A percentile compares a stretch with the other conserved stretches of the same genome.
phyloP scores from a whole-genome alignment of 768 basidiomycete species.

The Tubosaeta sp. region DNA sequence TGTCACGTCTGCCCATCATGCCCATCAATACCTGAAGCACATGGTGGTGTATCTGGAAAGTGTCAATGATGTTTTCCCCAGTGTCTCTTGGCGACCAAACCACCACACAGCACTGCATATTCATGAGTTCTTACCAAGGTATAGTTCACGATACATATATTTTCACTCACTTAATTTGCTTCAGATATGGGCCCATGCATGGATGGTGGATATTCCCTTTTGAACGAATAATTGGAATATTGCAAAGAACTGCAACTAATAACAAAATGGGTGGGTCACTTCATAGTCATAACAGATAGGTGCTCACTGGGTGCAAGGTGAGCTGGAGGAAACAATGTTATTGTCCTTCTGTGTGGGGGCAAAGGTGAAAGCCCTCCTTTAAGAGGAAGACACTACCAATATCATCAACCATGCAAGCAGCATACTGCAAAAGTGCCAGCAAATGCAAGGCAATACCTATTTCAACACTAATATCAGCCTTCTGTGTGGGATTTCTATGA shows the following conservation, averaged over 20 bases:
- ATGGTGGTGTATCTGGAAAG: conserved; percentile 24
- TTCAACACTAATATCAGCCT: not conserved
- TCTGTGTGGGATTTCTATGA: not conserved
- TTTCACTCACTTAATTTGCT: too few relatives aligned
- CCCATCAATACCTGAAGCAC: conserved; percentile 13
- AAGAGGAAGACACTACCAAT: too few relatives aligned
- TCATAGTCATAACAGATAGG: too few relatives aligned
- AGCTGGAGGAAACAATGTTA: too few relatives aligned
- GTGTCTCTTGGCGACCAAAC: conserved; percentile 16
- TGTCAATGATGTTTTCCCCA: too few relatives aligned
- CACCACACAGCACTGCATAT: conserved; percentile 34
- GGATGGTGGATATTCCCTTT: conserved; percentile 35
- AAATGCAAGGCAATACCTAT: not conserved
- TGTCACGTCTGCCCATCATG: conserved; percentile 14
- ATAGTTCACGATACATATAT: too few relatives aligned
- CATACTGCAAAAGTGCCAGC: not conserved
- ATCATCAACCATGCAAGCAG: too few relatives aligned
- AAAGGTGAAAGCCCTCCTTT: too few relatives aligned
- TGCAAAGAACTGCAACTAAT: conserved; percentile 18
- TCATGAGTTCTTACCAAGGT: conserved; percentile 14
- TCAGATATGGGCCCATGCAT: conserved; percentile 30
- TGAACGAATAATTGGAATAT: conserved; percentile 25
- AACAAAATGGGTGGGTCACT: not conserved
- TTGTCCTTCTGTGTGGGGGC: too few relatives aligned
- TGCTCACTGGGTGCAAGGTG: too few relatives aligned